A percentile compares a stretch with the other conserved stretches of the same genome.
These are phyloP conservation scores for Byssothecium circinans DNA, from an alignment of 2,329 filamentous ascomycete species.

Conservation along the genomic window DNA sequence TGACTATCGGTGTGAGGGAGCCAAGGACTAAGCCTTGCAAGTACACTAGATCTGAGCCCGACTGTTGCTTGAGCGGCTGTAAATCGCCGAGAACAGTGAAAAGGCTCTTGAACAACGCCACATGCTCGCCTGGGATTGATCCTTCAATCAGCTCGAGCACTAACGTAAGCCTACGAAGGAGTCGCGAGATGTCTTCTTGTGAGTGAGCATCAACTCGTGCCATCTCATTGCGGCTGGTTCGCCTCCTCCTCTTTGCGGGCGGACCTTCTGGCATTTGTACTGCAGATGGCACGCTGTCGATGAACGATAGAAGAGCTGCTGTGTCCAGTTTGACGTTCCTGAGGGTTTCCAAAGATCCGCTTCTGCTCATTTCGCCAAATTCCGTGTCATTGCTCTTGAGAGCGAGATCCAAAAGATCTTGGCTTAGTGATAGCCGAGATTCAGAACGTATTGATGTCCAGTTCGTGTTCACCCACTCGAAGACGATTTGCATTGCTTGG, in stretches of 20 bases:
- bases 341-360: slow-evolving; percentile 67
- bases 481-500: slow-evolving; percentile 65
- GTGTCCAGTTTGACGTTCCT: slow-evolving; percentile 73
- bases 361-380: slow-evolving; percentile 52
- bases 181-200: slow-evolving; percentile 65
- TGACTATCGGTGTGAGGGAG: slow-evolving; percentile 81
- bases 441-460: slow-evolving; percentile 73
- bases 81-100: slow-evolving; percentile 87
- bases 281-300: slow-evolving; percentile 74
- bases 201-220: slow-evolving; percentile 63
- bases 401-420: slow-evolving; percentile 64
- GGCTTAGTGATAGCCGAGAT: slow-evolving; percentile 60
- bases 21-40: slow-evolving; percentile 82
- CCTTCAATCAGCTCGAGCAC: slow-evolving; percentile 86
- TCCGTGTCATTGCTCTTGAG: slow-evolving; percentile 45
- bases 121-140: slow-evolving; percentile 73
- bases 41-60: slow-evolving; percentile 86
- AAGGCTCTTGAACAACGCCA: slow-evolving; percentile 73
- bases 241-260: slow-evolving; percentile 75
- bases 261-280: slow-evolving; percentile 71
- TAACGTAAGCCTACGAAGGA: slow-evolving; percentile 77
- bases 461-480: slow-evolving; percentile 68
- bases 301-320: slow-evolving; percentile 69
- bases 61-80: slow-evolving; percentile 77
- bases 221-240: slow-evolving; percentile 73